Conservation (phyloP, 2,329 filamentous ascomycete genomes). For the Colletotrichum sp. region DNA sequence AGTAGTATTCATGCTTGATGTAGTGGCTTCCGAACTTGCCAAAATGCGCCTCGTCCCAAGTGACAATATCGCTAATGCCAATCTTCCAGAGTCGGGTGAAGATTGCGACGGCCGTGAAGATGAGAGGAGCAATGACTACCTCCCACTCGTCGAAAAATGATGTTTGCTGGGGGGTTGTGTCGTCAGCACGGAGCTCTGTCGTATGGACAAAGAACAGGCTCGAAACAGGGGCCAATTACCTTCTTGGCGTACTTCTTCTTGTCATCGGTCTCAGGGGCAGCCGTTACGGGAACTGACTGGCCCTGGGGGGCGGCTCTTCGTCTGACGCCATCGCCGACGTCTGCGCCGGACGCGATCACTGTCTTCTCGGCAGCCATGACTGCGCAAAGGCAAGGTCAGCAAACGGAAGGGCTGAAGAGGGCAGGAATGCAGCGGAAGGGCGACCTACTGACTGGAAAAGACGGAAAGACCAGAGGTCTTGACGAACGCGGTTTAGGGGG, state of each 20-base stretch:
- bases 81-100: constrained; percentile 75
- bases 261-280: constrained; percentile 55
- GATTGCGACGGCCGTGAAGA: constrained; percentile 67
- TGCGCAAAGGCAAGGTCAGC: constrained; percentile 8
- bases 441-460: not conserved
- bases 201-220: not conserved
- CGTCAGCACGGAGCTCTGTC: constrained; percentile 25
- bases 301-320: constrained; percentile 58
- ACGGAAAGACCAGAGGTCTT: constrained; percentile 5
- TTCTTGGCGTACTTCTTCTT: constrained; percentile 65
- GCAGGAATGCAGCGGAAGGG: not conserved
- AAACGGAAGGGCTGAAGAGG: not conserved
- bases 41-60: constrained; percentile 76
- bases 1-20: constrained; percentile 99
- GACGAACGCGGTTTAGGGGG: constrained; percentile 10
- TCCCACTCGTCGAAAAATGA: constrained; percentile 69
- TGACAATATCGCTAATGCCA: constrained; percentile 70
- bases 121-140: constrained; percentile 63
- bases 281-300: constrained; percentile 38
- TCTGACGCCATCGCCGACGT: constrained; percentile 61
- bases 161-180: constrained; percentile 42
- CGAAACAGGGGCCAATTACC: constrained; percentile 40
- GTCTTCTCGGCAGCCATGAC: constrained; percentile 61
- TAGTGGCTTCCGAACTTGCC: constrained; percentile 99
- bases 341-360: constrained; percentile 64